Conservation (phyloP, 225 moss, liverwort and hornwort genomes). For the Thuidium tamariscinum region DNA sequence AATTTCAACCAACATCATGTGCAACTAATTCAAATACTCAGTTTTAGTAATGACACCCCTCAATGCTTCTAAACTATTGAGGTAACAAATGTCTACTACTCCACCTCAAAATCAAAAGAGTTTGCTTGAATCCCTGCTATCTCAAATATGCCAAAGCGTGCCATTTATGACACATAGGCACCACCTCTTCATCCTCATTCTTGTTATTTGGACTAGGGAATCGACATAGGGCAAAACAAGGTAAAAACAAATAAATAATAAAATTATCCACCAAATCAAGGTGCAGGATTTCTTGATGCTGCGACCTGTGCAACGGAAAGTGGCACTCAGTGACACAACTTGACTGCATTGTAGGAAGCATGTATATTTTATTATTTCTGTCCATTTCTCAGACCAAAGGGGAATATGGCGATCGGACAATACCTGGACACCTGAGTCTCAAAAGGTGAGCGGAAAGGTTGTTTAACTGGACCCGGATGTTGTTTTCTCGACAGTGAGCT, state of each 20-base stretch:
- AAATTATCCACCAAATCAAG: background rate
- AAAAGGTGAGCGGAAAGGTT: background rate
- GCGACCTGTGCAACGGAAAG: background rate
- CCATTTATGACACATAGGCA: background rate
- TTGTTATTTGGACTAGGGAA: background rate
- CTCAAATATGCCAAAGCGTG: no score
- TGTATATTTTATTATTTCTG: background rate
- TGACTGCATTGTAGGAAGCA: background rate
- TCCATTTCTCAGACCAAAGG: background rate
- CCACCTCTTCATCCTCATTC: background rate
- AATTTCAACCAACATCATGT: background rate
- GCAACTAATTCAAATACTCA: background rate
- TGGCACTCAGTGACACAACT: background rate
- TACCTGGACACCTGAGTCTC: background rate
- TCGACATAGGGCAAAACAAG: background rate
- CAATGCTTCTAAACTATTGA: background rate
- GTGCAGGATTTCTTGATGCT: background rate
- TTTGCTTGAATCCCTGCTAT: no score
- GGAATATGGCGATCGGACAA: background rate
- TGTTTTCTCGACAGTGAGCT: background rate
- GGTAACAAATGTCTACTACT: background rate
- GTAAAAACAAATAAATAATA: background rate
- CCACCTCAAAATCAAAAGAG: background rate
- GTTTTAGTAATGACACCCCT: background rate
- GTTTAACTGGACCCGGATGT: background rate